Conservation (phyloP, 495 filamentous ascomycete genomes). For the Daldinia caldariorum region DNA sequence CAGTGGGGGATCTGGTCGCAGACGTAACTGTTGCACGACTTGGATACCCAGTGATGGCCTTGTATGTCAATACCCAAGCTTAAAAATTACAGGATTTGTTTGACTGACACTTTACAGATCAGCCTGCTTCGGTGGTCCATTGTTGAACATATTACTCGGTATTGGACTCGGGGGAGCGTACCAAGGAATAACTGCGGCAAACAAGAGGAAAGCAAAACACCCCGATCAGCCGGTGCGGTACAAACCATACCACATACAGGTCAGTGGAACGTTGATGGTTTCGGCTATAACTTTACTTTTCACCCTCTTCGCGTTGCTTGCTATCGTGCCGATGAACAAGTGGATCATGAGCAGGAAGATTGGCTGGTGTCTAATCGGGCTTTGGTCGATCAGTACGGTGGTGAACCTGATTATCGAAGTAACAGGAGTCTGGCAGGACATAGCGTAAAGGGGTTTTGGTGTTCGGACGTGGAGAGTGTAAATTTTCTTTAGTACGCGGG, state of each 20-base stretch:
- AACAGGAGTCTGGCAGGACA: conserved; percentile 61
- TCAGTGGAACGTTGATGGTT: conserved; percentile 84
- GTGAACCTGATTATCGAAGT: conserved; percentile 87
- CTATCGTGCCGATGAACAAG: conserved; percentile 82
- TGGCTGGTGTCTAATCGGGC: conserved; percentile 80
- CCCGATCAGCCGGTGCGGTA: conserved; percentile 62
- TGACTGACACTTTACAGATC: conserved; percentile 55
- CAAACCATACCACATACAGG: conserved; percentile 79
- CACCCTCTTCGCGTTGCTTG: conserved; percentile 79
- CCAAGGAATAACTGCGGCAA: conserved; percentile 73
- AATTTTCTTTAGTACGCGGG: conserved; percentile 7
- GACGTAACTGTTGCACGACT: conserved; percentile 93
- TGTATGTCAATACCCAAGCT: conserved; percentile 56
- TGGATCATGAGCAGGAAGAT: conserved; percentile 91
- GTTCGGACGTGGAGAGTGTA: conserved; percentile 13
- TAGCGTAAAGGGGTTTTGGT: conserved; percentile 36
- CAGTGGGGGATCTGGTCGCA: conserved; percentile 91
- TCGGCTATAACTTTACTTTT: conserved; percentile 81
- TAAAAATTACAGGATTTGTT: background rate
- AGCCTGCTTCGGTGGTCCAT: conserved; percentile 95
- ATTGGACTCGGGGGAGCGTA: conserved; percentile 89
- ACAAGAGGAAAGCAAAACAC: conserved; percentile 64
- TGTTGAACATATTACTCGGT: conserved; percentile 96
- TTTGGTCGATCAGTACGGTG: conserved; percentile 87
- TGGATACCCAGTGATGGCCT: conserved; percentile 96